These are phyloP conservation scores for Diospyros lotus DNA, from an alignment of 148 eudicot genomes.

Conservation along the genomic window DNA sequence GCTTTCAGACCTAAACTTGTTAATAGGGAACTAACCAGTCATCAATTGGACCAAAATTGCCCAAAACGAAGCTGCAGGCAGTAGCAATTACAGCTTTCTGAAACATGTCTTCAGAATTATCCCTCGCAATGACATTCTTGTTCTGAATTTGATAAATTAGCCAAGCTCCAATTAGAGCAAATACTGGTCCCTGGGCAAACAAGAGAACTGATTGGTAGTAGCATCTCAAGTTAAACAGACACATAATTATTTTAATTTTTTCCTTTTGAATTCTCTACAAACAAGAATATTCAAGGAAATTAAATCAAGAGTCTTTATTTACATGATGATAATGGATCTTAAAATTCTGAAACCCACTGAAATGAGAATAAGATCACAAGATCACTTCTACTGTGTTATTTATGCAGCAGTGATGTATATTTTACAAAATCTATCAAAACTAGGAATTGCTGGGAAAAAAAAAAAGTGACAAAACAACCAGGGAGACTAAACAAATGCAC, in stretches of 20 bases:
- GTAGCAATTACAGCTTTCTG: slow-evolving; percentile 62
- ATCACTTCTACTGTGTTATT: neutral
- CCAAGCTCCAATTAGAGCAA: slow-evolving; percentile 85
- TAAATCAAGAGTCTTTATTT: too few relatives aligned
- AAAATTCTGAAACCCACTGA: neutral
- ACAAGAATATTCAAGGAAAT: neutral
- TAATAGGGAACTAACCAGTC: slow-evolving; percentile 49
- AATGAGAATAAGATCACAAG: neutral
- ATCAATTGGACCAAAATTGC: slow-evolving; percentile 70
- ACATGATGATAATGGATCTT: neutral
- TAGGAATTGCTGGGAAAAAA: neutral
- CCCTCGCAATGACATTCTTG: slow-evolving; percentile 40
- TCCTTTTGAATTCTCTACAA: too few relatives aligned
- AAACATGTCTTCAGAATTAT: slow-evolving; percentile 50
- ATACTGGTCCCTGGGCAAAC: slow-evolving; percentile 59
- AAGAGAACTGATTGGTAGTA: slow-evolving; percentile 1
- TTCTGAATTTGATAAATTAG: slow-evolving; percentile 66
- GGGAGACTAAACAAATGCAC: neutral
- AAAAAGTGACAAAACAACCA: neutral
- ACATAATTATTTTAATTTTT: too few relatives aligned
- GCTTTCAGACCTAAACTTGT: neutral
- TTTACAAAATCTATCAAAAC: neutral
- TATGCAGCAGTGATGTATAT: too few relatives aligned
- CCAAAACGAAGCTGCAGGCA: slow-evolving; percentile 46
- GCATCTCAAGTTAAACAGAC: too few relatives aligned